phyloP scores from a whole-genome alignment of 768 basidiomycete genomes.

The Serendipita vermifera region DNA sequence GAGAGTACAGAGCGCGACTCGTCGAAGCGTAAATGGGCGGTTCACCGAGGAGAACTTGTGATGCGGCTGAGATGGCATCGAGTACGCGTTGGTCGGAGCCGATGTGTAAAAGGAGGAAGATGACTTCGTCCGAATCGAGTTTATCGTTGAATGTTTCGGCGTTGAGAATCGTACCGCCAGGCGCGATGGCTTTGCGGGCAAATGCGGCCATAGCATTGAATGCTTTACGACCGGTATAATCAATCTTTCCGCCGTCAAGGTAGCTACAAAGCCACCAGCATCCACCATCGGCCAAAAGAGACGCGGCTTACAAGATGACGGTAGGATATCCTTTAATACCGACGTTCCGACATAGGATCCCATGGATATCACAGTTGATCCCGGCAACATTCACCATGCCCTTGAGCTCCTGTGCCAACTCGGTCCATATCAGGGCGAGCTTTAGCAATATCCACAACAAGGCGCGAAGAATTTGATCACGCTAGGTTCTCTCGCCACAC shows the following conservation, averaged over 20 bases:
- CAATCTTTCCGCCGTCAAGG: slow-evolving; percentile 43
- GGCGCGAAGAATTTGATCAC: slow-evolving; percentile 84
- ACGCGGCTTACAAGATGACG: slow-evolving; percentile 44
- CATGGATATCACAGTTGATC: slow-evolving; percentile 76
- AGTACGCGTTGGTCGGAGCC: neutral
- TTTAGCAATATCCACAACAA: slow-evolving; percentile 98
- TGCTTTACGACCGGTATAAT: slow-evolving; percentile 63
- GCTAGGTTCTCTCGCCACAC: slow-evolving; percentile 34
- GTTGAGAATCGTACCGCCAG: slow-evolving; percentile 36
- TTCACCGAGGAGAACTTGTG: slow-evolving; percentile 37
- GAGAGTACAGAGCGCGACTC: slow-evolving; percentile 20
- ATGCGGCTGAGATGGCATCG: slow-evolving; percentile 45
- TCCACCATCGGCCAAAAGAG: neutral
- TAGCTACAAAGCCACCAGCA: slow-evolving; percentile 23
- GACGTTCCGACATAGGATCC: slow-evolving; percentile 49
- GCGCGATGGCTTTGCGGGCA: slow-evolving; percentile 56
- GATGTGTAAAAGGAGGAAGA: slow-evolving; percentile 44
- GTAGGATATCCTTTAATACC: slow-evolving; percentile 75
- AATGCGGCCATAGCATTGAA: slow-evolving; percentile 61
- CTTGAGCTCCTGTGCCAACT: slow-evolving; percentile 59
- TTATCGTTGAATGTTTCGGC: slow-evolving; percentile 29
- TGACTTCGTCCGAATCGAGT: slow-evolving; percentile 36
- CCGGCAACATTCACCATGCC: slow-evolving; percentile 65
- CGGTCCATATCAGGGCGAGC: slow-evolving; percentile 66
- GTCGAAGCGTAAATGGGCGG: slow-evolving; percentile 35